Conservation (phyloP, 2,329 filamentous ascomycete genomes). For the Fusarium udum region DNA sequence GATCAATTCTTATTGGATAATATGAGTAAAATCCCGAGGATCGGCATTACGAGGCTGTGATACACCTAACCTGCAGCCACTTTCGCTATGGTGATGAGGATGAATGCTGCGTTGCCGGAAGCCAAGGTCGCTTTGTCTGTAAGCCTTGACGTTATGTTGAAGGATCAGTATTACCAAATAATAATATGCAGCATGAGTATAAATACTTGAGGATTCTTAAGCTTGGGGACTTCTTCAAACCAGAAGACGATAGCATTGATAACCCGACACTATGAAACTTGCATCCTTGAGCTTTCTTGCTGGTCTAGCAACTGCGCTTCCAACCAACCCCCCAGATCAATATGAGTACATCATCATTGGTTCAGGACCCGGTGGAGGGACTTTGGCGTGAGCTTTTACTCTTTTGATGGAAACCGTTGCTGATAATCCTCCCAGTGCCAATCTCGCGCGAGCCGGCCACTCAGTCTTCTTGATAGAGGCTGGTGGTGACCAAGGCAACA, state of each 20-base stretch:
- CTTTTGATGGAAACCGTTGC: fast-evolving
- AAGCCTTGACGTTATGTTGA: fast-evolving
- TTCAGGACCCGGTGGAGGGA: constrained; percentile 64
- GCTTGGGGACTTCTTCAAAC: fast-evolving
- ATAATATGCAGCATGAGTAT: neutral
- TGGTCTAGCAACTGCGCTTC: neutral
- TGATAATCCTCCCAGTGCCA: constrained; percentile 43
- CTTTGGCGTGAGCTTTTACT: constrained; percentile 52
- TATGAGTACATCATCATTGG: constrained; percentile 70
- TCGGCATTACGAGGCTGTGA: neutral
- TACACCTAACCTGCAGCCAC: no score
- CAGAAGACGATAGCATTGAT: neutral
- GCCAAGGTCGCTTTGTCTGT: neutral
- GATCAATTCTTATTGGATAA: neutral
- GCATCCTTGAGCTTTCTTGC: neutral
- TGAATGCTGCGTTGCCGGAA: neutral
- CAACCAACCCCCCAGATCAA: neutral
- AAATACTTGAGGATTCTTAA: fast-evolving
- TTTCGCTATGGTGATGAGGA: neutral
- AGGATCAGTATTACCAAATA: neutral
- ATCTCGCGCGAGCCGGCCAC: constrained; percentile 64
- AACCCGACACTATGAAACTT: neutral
- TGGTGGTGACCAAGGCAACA: constrained; percentile 60
- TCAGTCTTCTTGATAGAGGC: constrained; percentile 66
- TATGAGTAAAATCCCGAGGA: fast-evolving